Evolutionary conservation across 805 yeast species (phyloP).

Genomic region (Teunomyces pallodes): DNA sequence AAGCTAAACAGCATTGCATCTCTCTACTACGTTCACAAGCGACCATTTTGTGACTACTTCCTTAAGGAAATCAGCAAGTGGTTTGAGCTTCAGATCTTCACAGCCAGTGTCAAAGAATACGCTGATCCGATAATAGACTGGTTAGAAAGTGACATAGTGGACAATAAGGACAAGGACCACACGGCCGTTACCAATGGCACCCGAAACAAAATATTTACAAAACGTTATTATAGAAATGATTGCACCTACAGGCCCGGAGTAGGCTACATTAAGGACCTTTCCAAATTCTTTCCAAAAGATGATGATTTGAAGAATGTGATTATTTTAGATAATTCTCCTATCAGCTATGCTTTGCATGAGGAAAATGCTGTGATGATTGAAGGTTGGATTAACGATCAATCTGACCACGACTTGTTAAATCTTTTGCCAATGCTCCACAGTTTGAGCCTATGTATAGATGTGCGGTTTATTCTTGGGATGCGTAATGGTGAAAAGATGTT

Average conservation of each 20-base stretch:
- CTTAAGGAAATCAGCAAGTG: slow-evolving; percentile 74
- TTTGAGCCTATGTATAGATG: slow-evolving; percentile 79
- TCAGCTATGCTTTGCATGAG: slow-evolving; percentile 78
- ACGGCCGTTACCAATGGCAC: neutral
- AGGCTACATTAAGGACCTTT: slow-evolving; percentile 66
- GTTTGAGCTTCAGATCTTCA: slow-evolving; percentile 88
- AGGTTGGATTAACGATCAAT: slow-evolving; percentile 98
- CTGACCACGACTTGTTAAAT: slow-evolving; percentile 78
- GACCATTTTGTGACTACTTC: slow-evolving; percentile 90
- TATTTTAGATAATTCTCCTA: slow-evolving; percentile 90
- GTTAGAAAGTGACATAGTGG: slow-evolving; percentile 62
- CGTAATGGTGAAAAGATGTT: slow-evolving; percentile 69
- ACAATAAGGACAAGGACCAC: slow-evolving; percentile 10
- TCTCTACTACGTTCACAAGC: slow-evolving; percentile 82
- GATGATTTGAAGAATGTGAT: slow-evolving; percentile 66
- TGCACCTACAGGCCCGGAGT: slow-evolving; percentile 76
- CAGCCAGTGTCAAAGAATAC: slow-evolving; percentile 91
- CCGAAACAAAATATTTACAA: slow-evolving; percentile 39
- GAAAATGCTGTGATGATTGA: slow-evolving; percentile 90
- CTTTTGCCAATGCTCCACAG: slow-evolving; percentile 77
- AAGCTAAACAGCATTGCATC: slow-evolving; percentile 66
- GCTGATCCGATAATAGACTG: slow-evolving; percentile 97
- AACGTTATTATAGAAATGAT: slow-evolving; percentile 72
- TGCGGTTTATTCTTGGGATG: slow-evolving; percentile 70
- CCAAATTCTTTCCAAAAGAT: slow-evolving; percentile 54